Evolutionary conservation across 805 yeast genomes (phyloP), one percentile per base, ranked within the genome.

Genomic region (Starmerella roubikii): DNA sequence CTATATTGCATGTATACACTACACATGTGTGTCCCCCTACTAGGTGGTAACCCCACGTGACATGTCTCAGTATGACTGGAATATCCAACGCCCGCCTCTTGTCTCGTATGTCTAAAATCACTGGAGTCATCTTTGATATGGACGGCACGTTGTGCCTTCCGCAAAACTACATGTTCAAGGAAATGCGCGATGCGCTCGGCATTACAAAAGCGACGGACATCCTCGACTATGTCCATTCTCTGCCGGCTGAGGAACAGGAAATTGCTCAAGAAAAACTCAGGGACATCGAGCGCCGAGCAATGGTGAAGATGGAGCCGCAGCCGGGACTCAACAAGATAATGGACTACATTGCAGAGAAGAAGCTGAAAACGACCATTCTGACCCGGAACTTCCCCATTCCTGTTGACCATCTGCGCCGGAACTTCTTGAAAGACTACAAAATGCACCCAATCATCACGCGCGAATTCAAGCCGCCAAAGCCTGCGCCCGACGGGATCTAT

Each of bases 91-190:
- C n/a, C n/a, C n/a, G n/a, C n/a, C n/a, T n/a, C n/a, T n/a, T n/a
- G n/a, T n/a, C n/a, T n/a, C n/a, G n/a, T n/a, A n/a, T 22, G 24
- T 22, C 24, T 10, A 22, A 22, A 23, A 27, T 23, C 28, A 62
- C 60, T 32, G 82, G 82, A 0, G 53, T 79, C 6, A 63, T 79
- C 1, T 79, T 79, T 52, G 88, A 79, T 50, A 78, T 79, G 88
- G 88, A 79, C 53, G 86, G 86, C 4, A 79, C 88, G 0, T 53
- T 79, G 39, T 74, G 80, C 46, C 58, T 69, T 12, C 83, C 84
- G 1, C 83, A 76, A 52, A 49, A 30, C 19, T 40, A 40, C 32
- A 46, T 45, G 46, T 42, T 63, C 67, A 55, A 11, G 24, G 72
- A 71, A 34, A 76, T 78, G 83, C 62, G 83, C 40, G 61, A 64